Evolutionary conservation across 176 grass and related monocot genomes (phyloP).

Genomic region (Triticum dicoccoides): DNA sequence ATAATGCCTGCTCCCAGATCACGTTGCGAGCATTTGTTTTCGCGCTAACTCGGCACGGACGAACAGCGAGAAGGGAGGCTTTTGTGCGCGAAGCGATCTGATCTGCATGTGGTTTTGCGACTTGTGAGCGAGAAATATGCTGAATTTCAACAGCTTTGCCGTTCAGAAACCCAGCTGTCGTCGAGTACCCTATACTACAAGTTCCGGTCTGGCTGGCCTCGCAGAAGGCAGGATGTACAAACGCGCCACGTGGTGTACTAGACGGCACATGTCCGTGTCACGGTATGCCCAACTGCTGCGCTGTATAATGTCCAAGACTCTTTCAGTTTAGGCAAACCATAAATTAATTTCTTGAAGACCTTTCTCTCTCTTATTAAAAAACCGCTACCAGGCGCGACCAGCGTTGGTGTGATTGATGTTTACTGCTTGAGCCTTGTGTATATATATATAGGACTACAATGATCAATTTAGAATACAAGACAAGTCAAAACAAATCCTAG

Average conservation of each 20-base stretch:
- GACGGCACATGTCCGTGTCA: not conserved
- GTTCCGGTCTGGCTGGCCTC: not conserved
- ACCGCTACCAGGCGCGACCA: no score
- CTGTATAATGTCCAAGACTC: not conserved
- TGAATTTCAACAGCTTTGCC: conserved; percentile 10
- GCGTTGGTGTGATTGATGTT: no score
- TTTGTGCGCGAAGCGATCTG: conserved; percentile 19
- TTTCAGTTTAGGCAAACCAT: not conserved
- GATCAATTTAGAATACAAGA: no score
- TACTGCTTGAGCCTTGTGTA: no score
- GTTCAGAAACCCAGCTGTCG: conserved; percentile 7
- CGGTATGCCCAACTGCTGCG: not conserved
- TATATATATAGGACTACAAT: no score
- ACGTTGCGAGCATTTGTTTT: not conserved
- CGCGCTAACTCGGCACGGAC: not conserved
- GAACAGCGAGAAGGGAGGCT: not conserved
- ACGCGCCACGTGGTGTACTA: not conserved
- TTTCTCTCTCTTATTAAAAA: no score
- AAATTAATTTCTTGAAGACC: not conserved
- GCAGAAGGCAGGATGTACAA: not conserved
- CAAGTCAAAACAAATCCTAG: no score
- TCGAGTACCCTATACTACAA: not conserved
- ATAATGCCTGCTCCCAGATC: conserved; percentile 6
- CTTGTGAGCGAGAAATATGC: not conserved
- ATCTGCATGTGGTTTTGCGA: conserved; percentile 1